Percentiles rank a stretch among this genome's conserved stretches.
Conservation (phyloP, 495 filamentous ascomycete species). For the Lindgomyces ingoldianus region DNA sequence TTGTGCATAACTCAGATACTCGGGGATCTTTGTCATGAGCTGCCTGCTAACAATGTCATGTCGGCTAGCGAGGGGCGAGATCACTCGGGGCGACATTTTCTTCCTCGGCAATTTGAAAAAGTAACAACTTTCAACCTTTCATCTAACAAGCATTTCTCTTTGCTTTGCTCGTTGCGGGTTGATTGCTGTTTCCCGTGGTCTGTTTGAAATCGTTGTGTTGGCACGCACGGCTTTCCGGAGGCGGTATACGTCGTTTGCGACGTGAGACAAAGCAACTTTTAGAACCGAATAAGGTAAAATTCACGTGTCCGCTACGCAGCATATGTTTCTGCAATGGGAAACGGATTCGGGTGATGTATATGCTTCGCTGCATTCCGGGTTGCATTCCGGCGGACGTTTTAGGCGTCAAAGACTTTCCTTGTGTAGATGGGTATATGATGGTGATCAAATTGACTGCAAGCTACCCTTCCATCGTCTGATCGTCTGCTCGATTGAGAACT, state of each 20-base stretch:
- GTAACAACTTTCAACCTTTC: too few species aligned
- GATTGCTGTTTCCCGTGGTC: neutral
- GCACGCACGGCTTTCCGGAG: neutral
- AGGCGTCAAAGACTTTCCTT: conserved; percentile 5
- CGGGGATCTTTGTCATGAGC: too few species aligned
- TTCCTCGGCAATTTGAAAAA: too few species aligned
- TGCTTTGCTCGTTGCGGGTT: neutral
- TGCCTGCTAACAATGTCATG: too few species aligned
- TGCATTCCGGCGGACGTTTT: too few species aligned
- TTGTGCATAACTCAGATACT: too few species aligned
- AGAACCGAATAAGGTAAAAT: neutral
- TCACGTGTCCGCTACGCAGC: conserved; percentile 18
- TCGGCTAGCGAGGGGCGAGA: neutral
- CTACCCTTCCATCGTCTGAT: neutral
- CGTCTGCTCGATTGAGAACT: neutral
- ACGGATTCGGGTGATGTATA: neutral
- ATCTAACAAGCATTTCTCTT: too few species aligned
- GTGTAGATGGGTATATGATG: conserved; percentile 3
- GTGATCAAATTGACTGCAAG: conserved; percentile 10
- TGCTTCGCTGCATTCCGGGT: conserved; percentile 7
- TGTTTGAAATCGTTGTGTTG: neutral
- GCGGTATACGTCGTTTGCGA: neutral
- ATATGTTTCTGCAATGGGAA: neutral
- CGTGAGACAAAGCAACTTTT: neutral
- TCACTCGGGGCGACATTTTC: too few species aligned